Percentiles rank a stretch among this genome's conserved stretches.
Evolutionary conservation across 2,329 filamentous ascomycete genomes (phyloP).

Genomic region (Chrysoporthe puriensis): DNA sequence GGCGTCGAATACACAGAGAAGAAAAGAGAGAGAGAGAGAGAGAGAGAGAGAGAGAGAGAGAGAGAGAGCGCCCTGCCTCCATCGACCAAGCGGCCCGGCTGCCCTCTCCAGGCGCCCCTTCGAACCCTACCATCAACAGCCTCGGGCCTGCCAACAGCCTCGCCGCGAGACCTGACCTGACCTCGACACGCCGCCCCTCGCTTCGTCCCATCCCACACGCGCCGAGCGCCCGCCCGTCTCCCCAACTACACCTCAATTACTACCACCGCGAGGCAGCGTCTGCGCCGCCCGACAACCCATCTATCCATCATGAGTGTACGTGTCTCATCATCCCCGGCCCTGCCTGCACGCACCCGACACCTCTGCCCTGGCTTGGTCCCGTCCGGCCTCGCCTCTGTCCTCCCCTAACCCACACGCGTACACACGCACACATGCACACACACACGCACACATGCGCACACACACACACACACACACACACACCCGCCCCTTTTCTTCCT

Average conservation of each 20-base stretch:
- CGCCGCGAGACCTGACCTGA: background rate
- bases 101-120: background rate
- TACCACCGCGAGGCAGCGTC: background rate
- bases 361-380: background rate
- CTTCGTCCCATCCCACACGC: background rate
- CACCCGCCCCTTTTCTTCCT: background rate
- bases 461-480: no score
- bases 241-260: background rate
- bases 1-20: background rate
- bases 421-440: no score
- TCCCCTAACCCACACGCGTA: background rate
- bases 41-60: no score
- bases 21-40: no score
- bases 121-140: background rate
- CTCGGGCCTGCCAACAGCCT: background rate
- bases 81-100: background rate
- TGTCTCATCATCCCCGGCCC: background rate
- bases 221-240: background rate
- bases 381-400: background rate
- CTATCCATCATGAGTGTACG: slow-evolving; percentile 12
- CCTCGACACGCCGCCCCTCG: background rate
- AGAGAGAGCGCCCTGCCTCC: background rate
- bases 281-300: background rate
- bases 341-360: background rate
- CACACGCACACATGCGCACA: no score